A percentile compares a stretch with the other conserved stretches of the same genome.
phyloP scores from a whole-genome alignment of 73 alveolate genomes.

The Paramecium caudatum region DNA sequence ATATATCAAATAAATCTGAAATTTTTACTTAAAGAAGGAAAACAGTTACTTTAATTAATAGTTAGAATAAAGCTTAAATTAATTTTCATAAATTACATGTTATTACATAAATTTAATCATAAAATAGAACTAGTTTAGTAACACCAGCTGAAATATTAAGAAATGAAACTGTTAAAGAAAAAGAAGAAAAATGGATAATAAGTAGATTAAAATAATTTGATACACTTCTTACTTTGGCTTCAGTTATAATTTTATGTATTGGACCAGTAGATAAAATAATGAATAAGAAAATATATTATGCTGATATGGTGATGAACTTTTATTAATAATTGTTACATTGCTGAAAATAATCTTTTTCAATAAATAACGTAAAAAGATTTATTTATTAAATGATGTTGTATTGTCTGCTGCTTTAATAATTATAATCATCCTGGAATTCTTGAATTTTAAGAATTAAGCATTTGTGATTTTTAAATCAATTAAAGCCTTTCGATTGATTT shows the following conservation, averaged over 20 bases:
- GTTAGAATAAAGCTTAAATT: neutral
- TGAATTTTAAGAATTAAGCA: neutral
- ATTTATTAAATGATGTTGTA: neutral
- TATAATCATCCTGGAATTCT: neutral
- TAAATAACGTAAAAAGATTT: neutral
- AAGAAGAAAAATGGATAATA: neutral
- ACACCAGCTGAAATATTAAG: slow-evolving; percentile 12
- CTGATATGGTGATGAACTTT: slow-evolving; percentile 58
- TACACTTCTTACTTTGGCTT: neutral
- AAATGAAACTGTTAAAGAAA: neutral
- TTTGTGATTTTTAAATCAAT: neutral
- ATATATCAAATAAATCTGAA: slow-evolving; percentile 1
- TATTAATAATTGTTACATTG: neutral
- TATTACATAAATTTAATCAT: neutral
- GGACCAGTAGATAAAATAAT: neutral
- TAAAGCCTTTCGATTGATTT: slow-evolving; percentile 3
- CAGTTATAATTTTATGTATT: neutral
- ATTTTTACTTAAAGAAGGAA: neutral
- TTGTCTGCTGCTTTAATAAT: neutral
- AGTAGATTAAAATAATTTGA: neutral
- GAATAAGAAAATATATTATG: slow-evolving; percentile 14
- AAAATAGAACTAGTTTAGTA: neutral
- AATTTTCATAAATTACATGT: slow-evolving; percentile 50
- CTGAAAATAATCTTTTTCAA: neutral
- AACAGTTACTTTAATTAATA: neutral